These are phyloP conservation scores for Verticillium albo-atrum DNA, from an alignment of 2,329 filamentous ascomycete species.

Conservation along the genomic window DNA sequence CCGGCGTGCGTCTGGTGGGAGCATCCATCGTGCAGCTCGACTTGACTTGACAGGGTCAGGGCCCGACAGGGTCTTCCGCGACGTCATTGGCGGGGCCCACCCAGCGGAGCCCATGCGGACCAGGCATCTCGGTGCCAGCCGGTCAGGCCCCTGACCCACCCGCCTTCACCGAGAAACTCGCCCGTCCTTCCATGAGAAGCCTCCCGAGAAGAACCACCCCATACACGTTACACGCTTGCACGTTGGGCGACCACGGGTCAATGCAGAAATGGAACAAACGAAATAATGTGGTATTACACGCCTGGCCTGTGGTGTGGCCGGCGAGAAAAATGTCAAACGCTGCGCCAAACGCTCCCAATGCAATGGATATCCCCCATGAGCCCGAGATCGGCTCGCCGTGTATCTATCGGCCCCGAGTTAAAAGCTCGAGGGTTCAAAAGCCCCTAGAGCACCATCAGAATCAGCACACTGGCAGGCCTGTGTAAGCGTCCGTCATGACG, in stretches of 20 bases:
- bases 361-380: not conserved
- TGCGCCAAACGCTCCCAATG: not conserved
- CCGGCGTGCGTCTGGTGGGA: not conserved
- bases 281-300: not conserved
- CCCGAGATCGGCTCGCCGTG: not conserved
- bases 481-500: not conserved
- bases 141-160: not conserved
- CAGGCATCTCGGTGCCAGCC: not conserved
- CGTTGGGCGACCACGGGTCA: no score
- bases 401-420: not conserved
- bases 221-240: no score
- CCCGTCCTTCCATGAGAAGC: no score
- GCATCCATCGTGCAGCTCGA: not conserved
- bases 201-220: no score
- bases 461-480: not conserved
- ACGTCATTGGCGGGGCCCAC: not conserved
- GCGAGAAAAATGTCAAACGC: not conserved
- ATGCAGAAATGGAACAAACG: not conserved
- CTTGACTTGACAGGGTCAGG: not conserved
- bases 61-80: not conserved
- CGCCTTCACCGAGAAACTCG: not conserved
- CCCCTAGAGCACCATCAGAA: not conserved
- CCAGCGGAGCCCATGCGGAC: not conserved
- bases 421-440: not conserved
- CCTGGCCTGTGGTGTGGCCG: not conserved